Evolutionary conservation across 257 asterid genomes (phyloP), one percentile per base, ranked within the genome.

Genomic region (Solanum arcanum): DNA sequence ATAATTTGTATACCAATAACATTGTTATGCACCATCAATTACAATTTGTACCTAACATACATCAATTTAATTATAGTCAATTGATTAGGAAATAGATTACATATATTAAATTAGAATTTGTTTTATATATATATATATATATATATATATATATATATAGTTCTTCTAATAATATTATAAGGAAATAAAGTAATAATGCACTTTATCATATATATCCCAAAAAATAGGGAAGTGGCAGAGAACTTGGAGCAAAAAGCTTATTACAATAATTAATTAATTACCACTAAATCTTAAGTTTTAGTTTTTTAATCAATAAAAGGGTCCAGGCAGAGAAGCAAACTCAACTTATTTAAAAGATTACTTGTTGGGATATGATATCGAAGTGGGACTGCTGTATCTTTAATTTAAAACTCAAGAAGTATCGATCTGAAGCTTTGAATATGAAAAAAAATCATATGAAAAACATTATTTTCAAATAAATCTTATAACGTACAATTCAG

Each of bases 371-470:
- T 52, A 18, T 52, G n/a, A 9, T 52, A 0, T 2, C 2, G 0
- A 16, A 6, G 10, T 52, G 11, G 10, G n/a, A 52, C 20, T 52
- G 4, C 2, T 52, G 0, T 4, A 52, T 18, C 10, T 9, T 52
- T 52, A 52, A 18, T 0, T 18, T 37, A 5, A 1, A 37, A 37
- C 6, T 37, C 1, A 37, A 52, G 10, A 18, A 3, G 1, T 16
- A 6, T 52, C 11, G 10, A 0, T 0, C 3, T 18, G 0, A 0
- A 52, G 2, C 1, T 7, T 0, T 52, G 10, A 0, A 18, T 52
- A 18, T 18, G 10, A 0, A 52, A 0, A 52, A 52, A 52, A 16
- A 52, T 6, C 0, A 6, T 52, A 6, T 52, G 18, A 15, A 7
- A 3, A 16, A 9, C 0, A 4, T 16, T 7, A 52, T 16, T 0